Evolutionary conservation across 73 alveolate genomes (phyloP).

Genomic region (Blepharisma japonicum): DNA sequence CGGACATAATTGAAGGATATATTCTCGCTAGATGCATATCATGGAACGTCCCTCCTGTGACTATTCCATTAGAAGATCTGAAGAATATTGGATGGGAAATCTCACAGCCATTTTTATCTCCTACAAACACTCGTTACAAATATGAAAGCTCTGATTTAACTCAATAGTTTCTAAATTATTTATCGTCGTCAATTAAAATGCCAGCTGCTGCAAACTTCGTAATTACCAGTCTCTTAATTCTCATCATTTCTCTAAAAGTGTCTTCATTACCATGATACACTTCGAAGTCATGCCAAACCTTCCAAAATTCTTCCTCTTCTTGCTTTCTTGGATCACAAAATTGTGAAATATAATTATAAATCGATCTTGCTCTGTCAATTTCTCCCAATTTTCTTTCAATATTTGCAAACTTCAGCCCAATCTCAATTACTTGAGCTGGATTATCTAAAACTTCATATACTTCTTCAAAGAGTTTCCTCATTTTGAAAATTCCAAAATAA

Average conservation of each 20-base stretch:
- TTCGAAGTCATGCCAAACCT: slow-evolving; percentile 95
- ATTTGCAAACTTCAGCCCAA: slow-evolving; percentile 91
- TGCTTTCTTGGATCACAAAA: slow-evolving; percentile 87
- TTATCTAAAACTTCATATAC: background rate
- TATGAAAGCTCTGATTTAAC: background rate
- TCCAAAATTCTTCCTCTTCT: slow-evolving; percentile 87
- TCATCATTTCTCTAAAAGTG: slow-evolving; percentile 91
- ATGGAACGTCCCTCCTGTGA: background rate
- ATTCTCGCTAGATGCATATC: background rate
- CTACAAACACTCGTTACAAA: background rate
- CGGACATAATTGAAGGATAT: background rate
- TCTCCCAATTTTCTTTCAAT: slow-evolving; percentile 95
- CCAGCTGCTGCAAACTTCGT: slow-evolving; percentile 39
- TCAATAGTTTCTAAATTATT: too few relatives aligned
- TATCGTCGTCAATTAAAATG: background rate
- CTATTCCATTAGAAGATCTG: background rate
- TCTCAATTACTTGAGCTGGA: slow-evolving; percentile 41
- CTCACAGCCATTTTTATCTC: background rate
- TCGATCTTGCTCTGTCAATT: slow-evolving; percentile 95
- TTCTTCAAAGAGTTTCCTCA: slow-evolving; percentile 87
- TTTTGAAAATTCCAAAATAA: slow-evolving; percentile 85
- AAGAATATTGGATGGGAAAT: background rate
- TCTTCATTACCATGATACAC: slow-evolving; percentile 92
- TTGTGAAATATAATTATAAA: slow-evolving; percentile 82
- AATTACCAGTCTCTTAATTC: slow-evolving; percentile 77